Evolutionary conservation across 1,284 basidiomycete species (phyloP).

Genomic region (Volvariella surrecta): DNA sequence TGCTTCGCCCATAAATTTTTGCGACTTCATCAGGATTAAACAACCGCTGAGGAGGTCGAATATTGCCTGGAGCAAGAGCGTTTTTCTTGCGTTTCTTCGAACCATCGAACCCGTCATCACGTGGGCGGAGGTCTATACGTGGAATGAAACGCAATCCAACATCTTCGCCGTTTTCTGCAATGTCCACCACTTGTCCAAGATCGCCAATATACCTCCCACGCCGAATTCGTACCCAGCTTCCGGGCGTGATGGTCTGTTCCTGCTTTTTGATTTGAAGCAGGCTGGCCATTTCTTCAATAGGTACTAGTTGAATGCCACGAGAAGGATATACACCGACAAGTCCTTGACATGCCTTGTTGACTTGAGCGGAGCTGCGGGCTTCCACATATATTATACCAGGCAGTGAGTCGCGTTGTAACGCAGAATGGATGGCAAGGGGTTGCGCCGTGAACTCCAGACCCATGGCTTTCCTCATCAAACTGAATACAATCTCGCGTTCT

Average conservation of each 20-base stretch:
- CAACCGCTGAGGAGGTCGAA: conserved; percentile 85
- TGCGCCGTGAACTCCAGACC: conserved; percentile 70
- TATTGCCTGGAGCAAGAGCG: conserved; percentile 36
- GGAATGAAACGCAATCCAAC: conserved; percentile 93
- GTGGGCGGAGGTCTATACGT: conserved; percentile 91
- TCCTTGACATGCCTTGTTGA: conserved; percentile 79
- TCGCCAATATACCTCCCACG: conserved; percentile 94
- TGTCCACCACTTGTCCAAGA: conserved; percentile 91
- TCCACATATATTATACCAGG: conserved; percentile 96
- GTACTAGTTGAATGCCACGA: conserved; percentile 80
- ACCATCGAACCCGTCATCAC: conserved; percentile 64
- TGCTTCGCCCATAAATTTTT: conserved; percentile 77
- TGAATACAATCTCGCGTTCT: conserved; percentile 89
- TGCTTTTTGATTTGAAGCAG: conserved; percentile 95
- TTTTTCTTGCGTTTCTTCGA: conserved; percentile 66
- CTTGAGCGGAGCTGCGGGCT: conserved; percentile 82
- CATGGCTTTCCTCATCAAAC: conserved; percentile 88
- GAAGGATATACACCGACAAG: conserved; percentile 88
- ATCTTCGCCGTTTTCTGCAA: conserved; percentile 90
- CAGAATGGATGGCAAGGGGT: conserved; percentile 82
- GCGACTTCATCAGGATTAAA: conserved; percentile 94
- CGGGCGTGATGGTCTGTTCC: conserved; percentile 77
- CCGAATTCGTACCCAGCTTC: conserved; percentile 93
- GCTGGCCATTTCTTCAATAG: conserved; percentile 98
- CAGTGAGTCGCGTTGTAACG: conserved; percentile 93